These are phyloP conservation scores for Stachybotrys echinatus DNA, from an alignment of 2,329 filamentous ascomycete species.

Conservation along the genomic window DNA sequence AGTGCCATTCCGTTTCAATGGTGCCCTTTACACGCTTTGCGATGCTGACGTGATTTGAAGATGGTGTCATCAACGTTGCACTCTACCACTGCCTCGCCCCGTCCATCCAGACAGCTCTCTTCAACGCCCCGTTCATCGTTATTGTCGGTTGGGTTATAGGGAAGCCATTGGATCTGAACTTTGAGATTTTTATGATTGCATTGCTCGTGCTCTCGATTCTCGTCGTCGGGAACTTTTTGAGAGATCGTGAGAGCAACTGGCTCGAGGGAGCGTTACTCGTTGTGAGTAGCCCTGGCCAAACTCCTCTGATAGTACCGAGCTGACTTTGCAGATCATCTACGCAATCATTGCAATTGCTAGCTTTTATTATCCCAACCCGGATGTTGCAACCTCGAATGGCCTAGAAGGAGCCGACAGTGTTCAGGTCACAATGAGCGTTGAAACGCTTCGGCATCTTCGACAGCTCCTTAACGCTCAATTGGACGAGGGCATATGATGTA, in stretches of 20 bases:
- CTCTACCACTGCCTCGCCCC: slow-evolving; percentile 68
- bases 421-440: slow-evolving; percentile 23
- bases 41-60: slow-evolving; percentile 15
- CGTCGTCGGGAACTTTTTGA: slow-evolving; percentile 69
- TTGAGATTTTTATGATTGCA: slow-evolving; percentile 72
- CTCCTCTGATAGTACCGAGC: fast-evolving
- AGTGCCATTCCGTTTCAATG: background rate
- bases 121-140: slow-evolving; percentile 69
- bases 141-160: slow-evolving; percentile 64
- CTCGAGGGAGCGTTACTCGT: slow-evolving; percentile 69
- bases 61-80: slow-evolving; percentile 63
- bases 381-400: slow-evolving; percentile 27
- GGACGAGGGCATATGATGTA: no score
- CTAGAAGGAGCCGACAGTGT: slow-evolving; percentile 15
- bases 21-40: background rate
- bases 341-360: slow-evolving; percentile 38
- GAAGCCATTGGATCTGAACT: slow-evolving; percentile 64
- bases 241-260: slow-evolving; percentile 72
- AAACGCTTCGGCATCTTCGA: slow-evolving; percentile 20
- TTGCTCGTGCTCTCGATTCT: slow-evolving; percentile 69
- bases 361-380: slow-evolving; percentile 39
- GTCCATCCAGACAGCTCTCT: slow-evolving; percentile 69
- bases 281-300: slow-evolving; percentile 34
- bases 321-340: slow-evolving; percentile 26
- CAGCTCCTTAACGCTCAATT: slow-evolving; percentile 10